Evolutionary conservation across 768 basidiomycete species (phyloP), one percentile per base, ranked within the genome.

Genomic region (Mycena epipterygia): DNA sequence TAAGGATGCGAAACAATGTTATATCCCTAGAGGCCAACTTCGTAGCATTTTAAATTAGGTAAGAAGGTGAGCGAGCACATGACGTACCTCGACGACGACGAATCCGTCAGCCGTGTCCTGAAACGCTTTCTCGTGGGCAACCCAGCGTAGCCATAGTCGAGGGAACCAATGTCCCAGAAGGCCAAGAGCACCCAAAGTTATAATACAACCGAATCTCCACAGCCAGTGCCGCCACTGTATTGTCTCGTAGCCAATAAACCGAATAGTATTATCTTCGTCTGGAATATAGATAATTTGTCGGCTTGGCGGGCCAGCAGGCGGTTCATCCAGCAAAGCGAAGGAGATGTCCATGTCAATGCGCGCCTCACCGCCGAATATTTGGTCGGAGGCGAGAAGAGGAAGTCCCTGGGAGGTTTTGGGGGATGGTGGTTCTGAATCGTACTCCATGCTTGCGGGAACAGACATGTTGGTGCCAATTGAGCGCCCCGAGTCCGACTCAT

Each of bases 111-210:
- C 79, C 12, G 90, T 84, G 64, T 94, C 83, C 55, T 89, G 89
- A 76, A 99, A 99, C 25, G 93, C 92, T 61, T 89, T 94, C 79
- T 97, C 95, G 51, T 83, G 86, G 2, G 95, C 90, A 25, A 94
- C 93, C 89, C 93, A 97, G 32, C 89, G 89, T 58, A 99, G 88
- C 98, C 98, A 98, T 30, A 96, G 73, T 7, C 87, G 89, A 64
- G 98, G 98, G 73, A 98, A 91, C 98, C 98, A 99, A 76, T 96
- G 91, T 5, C 96, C 97, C 12, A 97, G 80, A 21, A 99, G 85
- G 14, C 88, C 91, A 25, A 98, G 83, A 6, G 89, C 79, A 6
- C 98, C 97, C 14, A 91, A 81, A 2, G 90, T 89, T 11, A 93
- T 57, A 8, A 94, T 71, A 75, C 94, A 95, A 7, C 88, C 88